Conservation (phyloP, 257 asterid genomes). For the Plantago elongata region DNA sequence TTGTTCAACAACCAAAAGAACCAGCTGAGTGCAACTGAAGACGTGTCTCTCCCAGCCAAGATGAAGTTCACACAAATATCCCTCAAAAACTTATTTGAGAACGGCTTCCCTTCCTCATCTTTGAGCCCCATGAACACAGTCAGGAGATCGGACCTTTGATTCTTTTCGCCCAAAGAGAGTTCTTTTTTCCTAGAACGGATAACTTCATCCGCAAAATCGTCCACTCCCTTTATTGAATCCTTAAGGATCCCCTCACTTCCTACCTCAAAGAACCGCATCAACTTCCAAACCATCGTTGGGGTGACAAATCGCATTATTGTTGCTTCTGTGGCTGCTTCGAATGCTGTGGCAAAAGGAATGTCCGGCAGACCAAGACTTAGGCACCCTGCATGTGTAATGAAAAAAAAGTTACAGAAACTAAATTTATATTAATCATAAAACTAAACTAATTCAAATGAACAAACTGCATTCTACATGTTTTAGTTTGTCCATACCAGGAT, state of each 20-base stretch:
- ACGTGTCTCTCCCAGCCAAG: constrained; percentile 93
- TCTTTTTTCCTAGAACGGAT: constrained; percentile 68
- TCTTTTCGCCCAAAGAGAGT: constrained; percentile 23
- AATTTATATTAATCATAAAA: not conserved
- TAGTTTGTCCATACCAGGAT: constrained; percentile 44
- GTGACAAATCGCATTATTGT: constrained; percentile 58
- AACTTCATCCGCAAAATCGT: constrained; percentile 66
- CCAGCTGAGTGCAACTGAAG: constrained; percentile 95
- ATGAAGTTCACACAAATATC: constrained; percentile 91
- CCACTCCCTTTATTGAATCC: constrained; percentile 52
- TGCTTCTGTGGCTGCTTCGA: constrained; percentile 88
- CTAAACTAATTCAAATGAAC: not conserved
- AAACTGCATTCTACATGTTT: not conserved
- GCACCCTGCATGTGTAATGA: constrained; percentile 22
- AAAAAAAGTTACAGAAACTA: not conserved
- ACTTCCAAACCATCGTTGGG: constrained; percentile 74
- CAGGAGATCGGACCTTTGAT: constrained; percentile 55
- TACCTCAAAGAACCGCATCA: constrained; percentile 48
- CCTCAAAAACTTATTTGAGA: constrained; percentile 55
- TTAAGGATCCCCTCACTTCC: constrained; percentile 60
- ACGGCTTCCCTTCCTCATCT: constrained; percentile 52
- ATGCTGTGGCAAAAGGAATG: constrained; percentile 77
- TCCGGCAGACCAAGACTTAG: constrained; percentile 64
- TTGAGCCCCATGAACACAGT: constrained; percentile 72
- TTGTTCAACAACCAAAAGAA: constrained; percentile 73